These are phyloP conservation scores for Mallotus nudiflorus DNA, from an alignment of 345 rosid species.

Conservation along the genomic window DNA sequence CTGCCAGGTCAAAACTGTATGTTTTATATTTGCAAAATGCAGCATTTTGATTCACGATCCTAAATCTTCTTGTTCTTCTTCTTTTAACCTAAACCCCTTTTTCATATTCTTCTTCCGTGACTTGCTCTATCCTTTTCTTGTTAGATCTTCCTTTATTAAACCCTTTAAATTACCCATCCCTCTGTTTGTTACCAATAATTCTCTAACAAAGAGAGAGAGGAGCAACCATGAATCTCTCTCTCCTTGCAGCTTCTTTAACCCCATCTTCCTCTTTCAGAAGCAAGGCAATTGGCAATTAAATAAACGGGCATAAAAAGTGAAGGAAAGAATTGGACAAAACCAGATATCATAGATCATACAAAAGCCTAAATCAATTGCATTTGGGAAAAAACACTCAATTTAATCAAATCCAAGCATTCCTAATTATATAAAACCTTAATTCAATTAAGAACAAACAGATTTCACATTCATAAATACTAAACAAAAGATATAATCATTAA, in stretches of 20 bases:
- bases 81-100: no score
- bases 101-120: no score
- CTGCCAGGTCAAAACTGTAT: no score
- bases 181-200: no score
- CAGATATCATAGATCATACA: no score
- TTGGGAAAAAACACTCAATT: neutral
- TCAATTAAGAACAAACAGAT: neutral
- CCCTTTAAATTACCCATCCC: no score
- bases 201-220: neutral
- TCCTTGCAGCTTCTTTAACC: slow-evolving; percentile 14
- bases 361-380: neutral
- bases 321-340: neutral
- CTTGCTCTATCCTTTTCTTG: no score
- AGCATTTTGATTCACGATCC: no score
- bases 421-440: neutral
- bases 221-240: slow-evolving; percentile 22
- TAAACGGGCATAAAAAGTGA: neutral
- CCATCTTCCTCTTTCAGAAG: neutral
- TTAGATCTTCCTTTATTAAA: no score
- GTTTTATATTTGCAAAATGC: no score
- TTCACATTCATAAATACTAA: neutral
- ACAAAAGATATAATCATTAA: neutral
- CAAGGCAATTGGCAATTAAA: neutral
- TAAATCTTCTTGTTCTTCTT: no score
- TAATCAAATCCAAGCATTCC: slow-evolving; percentile 4